These are phyloP conservation scores for Brassica hybrid DNA, from an alignment of 441 rosid genomes.

Conservation along the genomic window DNA sequence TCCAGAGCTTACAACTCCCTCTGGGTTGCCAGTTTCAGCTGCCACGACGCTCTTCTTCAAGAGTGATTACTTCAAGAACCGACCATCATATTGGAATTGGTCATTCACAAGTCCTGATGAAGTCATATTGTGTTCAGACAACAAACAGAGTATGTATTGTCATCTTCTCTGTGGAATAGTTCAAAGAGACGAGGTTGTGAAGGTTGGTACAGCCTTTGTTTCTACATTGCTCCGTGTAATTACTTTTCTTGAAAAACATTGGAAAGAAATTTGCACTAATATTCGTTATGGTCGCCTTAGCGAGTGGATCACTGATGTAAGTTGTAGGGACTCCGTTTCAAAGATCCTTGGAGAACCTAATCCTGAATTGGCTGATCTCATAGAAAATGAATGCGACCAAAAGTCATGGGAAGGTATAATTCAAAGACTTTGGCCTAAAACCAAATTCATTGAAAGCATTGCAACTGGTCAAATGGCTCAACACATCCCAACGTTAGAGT, in stretches of 20 bases:
- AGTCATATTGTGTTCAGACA: conserved; percentile 56
- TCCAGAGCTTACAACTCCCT: conserved; percentile 70
- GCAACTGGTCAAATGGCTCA: conserved; percentile 72
- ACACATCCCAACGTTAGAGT: conserved; percentile 58
- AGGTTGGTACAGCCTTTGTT: conserved; percentile 59
- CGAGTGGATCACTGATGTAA: conserved; percentile 57
- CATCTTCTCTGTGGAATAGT: conserved; percentile 61
- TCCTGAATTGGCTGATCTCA: conserved; percentile 46
- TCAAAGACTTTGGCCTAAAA: conserved; percentile 62
- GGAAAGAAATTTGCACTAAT: conserved; percentile 55
- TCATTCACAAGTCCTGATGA: conserved; percentile 59
- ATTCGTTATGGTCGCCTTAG: conserved; percentile 36
- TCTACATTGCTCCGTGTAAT: conserved; percentile 52
- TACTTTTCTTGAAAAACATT: conserved; percentile 56
- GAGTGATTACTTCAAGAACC: conserved; percentile 67
- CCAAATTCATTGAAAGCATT: conserved; percentile 60
- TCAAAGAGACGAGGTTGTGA: conserved; percentile 54
- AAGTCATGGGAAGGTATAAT: conserved; percentile 69
- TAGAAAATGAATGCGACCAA: conserved; percentile 48
- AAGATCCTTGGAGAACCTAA: conserved; percentile 46
- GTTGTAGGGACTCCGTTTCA: conserved; percentile 46
- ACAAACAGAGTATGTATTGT: conserved; percentile 63
- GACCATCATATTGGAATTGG: conserved; percentile 67
- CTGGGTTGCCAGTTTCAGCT: conserved; percentile 78
- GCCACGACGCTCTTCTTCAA: conserved; percentile 87